Percentiles rank a stretch among this genome's conserved stretches.
Conservation (phyloP, 176 grass and related monocot genomes). For the Saccharum officinarum region DNA sequence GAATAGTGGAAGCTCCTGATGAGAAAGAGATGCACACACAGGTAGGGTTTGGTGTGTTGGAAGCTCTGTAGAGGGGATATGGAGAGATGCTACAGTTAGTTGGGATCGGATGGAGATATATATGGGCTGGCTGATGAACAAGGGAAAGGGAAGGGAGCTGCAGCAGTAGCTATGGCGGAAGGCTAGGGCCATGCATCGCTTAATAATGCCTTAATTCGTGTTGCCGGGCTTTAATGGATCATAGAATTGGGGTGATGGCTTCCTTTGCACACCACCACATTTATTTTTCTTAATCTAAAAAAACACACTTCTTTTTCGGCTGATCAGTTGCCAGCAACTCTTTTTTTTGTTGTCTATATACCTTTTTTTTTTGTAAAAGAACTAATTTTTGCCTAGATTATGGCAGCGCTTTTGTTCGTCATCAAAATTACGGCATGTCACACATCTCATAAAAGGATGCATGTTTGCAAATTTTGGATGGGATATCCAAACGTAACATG, state of each 20-base stretch:
- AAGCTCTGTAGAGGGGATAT: neutral
- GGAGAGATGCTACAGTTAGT: constrained; percentile 29
- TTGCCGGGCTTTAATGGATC: neutral
- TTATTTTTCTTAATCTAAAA: neutral
- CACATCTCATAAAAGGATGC: neutral
- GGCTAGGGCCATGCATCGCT: neutral
- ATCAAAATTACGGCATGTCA: neutral
- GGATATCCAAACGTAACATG: neutral
- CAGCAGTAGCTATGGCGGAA: neutral
- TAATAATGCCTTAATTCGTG: neutral
- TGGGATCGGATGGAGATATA: neutral
- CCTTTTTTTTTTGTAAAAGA: no score
- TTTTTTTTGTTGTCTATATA: no score
- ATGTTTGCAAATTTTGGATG: neutral
- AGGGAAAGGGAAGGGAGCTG: neutral
- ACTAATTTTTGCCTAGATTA: neutral
- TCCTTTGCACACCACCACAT: neutral
- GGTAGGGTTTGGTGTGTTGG: constrained; percentile 39
- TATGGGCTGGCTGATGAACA: constrained; percentile 17
- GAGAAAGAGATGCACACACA: neutral
- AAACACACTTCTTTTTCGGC: no score
- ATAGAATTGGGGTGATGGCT: neutral
- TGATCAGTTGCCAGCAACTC: no score
- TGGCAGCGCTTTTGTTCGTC: neutral
- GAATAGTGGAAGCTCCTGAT: constrained; percentile 19